Base-by-base conservation (phyloP, 2,329 filamentous ascomycete genomes). In the Pestalotiopsis sp. region DNA sequence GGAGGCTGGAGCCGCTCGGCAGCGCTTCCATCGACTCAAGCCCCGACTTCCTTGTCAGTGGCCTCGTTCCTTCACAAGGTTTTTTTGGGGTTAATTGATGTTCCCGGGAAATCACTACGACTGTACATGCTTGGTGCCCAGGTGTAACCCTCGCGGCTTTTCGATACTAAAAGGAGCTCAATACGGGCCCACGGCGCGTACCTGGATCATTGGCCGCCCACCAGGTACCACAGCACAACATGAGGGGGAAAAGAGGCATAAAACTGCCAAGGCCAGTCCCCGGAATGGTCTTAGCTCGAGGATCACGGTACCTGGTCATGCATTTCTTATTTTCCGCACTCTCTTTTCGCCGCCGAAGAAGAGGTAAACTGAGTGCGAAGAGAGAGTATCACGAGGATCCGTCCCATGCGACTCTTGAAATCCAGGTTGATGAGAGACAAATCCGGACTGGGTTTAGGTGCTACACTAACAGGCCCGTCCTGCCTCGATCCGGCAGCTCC, bases 1-100 rank as follows among this genome's bases (percentile, higher is more conserved):
- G 58, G 13, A 60, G 59, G 27, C 27, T 13, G n/a, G 25, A 61
- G 59, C 27, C 59, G 59, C 59, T 61, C 59, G 59, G 59, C 59
- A 61, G n/a, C 27, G 20, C 20, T 61, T 13, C 27, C 14, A 25
- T 27, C 5, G 11, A 27, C 17, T 36, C 14, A 12, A 25, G 20
- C 13, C 23, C 20, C 25, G 25, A 58, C 20, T 27, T 52, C 45
- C 45, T 52, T 52, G 45, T 9, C 45, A 52, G 14, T 25, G 23
- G 7, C 27, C 23, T 59, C 27, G 17, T n/a, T 38, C 20, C 12
- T 14, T 61, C 59, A 61, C 31, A 61, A 61, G 59, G 59, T 9
- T 52, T 7, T 52, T 7, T 23, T 23, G 45, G 17, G 45, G 45
- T n/a, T 31, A 1, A 31, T 31, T 31, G 27, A 6, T 31, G 27